Conservation (phyloP, 1,284 basidiomycete genomes). For the Austropuccinia psidii region DNA sequence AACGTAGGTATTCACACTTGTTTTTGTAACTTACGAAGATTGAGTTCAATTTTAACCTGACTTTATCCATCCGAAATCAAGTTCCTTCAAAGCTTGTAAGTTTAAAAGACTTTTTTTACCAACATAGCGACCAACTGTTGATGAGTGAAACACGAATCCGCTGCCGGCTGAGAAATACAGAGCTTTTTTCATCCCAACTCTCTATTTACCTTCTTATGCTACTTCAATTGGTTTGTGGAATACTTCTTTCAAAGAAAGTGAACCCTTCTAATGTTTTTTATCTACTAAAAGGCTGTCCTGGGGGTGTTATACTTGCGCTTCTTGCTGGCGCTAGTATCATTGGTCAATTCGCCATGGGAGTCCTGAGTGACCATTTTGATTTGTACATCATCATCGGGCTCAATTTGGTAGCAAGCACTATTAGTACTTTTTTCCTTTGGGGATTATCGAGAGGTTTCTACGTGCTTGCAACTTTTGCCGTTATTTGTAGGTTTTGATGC, state of each 20-base stretch:
- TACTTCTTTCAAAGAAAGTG: too few species aligned
- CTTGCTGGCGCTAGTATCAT: conserved; percentile 13
- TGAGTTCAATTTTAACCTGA: neutral
- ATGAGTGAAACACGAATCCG: too few species aligned
- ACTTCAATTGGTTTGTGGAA: neutral
- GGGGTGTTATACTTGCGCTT: conserved; percentile 9
- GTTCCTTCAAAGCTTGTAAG: conserved; percentile 22
- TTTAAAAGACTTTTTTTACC: neutral
- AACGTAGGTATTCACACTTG: neutral
- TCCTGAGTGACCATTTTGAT: conserved; percentile 23
- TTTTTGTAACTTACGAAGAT: neutral
- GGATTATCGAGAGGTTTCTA: conserved; percentile 11
- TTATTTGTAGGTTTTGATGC: conserved; percentile 14
- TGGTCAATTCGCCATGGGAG: conserved; percentile 4
- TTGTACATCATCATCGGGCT: conserved; percentile 16
- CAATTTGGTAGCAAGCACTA: conserved; percentile 10
- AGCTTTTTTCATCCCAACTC: conserved; percentile 16
- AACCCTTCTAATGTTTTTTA: neutral
- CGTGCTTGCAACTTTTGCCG: conserved; percentile 19
- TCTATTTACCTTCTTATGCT: conserved; percentile 24
- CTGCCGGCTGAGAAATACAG: neutral
- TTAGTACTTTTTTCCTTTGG: conserved; percentile 28
- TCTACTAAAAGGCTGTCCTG: conserved; percentile 14
- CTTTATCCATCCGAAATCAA: neutral
- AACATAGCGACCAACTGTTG: too few species aligned